Conservation (phyloP, 108 stramenopile species). For the Schizochytrium sp. region DNA sequence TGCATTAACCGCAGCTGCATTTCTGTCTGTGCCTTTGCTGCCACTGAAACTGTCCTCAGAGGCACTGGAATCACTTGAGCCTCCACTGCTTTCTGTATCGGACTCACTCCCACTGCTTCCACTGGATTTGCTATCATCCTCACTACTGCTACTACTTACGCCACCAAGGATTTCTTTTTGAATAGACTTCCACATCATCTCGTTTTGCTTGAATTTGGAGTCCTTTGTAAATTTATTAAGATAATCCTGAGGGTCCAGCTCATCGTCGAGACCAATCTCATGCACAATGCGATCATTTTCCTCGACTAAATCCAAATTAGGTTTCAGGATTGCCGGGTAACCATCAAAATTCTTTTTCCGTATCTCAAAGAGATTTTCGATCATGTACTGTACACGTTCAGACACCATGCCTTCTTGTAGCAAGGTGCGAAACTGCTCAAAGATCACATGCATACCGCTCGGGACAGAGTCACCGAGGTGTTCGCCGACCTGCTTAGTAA, state of each 20-base stretch:
- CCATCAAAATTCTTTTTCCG: slow-evolving; percentile 80
- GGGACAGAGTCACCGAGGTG: slow-evolving; percentile 87
- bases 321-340: slow-evolving; percentile 81
- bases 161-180: slow-evolving; percentile 91
- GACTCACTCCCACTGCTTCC: slow-evolving; percentile 77
- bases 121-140: slow-evolving; percentile 68
- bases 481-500: slow-evolving; percentile 88
- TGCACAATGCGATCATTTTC: slow-evolving; percentile 97
- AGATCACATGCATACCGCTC: slow-evolving; percentile 91
- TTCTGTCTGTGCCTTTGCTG: not conserved
- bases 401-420: slow-evolving; percentile 78
- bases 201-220: slow-evolving; percentile 85
- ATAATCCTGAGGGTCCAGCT: slow-evolving; percentile 85
- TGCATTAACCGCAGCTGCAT: slow-evolving; percentile 41
- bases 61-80: not conserved
- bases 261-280: slow-evolving; percentile 92
- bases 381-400: slow-evolving; percentile 91
- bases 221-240: slow-evolving; percentile 87
- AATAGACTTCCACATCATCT: slow-evolving; percentile 88
- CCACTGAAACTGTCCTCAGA: not conserved
- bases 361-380: slow-evolving; percentile 88
- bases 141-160: slow-evolving; percentile 68
- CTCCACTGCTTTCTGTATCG: slow-evolving; percentile 65
- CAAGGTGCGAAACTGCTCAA: slow-evolving; percentile 92
- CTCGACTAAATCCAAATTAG: slow-evolving; percentile 96